A percentile compares a stretch with the other conserved stretches of the same genome.
Evolutionary conservation across 345 rosid genomes (phyloP).

Genomic region (Populus euphratica): DNA sequence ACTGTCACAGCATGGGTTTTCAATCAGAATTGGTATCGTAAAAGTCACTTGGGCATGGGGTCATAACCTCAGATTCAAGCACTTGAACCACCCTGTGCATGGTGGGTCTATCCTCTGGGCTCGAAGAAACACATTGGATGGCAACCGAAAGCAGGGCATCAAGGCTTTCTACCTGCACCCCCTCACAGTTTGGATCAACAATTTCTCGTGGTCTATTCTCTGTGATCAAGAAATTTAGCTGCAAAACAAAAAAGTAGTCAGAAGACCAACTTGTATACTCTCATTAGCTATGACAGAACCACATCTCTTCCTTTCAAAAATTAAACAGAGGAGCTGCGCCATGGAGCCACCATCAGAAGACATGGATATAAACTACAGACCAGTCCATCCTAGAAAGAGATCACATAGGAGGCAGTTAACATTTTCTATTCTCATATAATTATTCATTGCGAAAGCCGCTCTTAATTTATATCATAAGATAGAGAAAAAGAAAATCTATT

Average conservation of each 20-base stretch:
- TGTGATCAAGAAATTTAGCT: constrained; percentile 73
- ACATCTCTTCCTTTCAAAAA: not conserved
- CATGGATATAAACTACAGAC: not conserved
- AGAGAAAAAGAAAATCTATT: not conserved
- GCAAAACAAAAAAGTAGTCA: constrained; percentile 26
- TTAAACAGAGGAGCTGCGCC: not conserved
- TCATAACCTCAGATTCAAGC: constrained; percentile 95
- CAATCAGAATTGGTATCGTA: constrained; percentile 90
- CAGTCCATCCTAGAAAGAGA: not conserved
- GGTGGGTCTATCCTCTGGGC: constrained; percentile 85
- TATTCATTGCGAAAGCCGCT: not conserved
- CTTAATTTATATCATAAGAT: not conserved
- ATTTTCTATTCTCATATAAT: not conserved
- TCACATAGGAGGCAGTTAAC: not conserved
- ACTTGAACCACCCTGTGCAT: constrained; percentile 95
- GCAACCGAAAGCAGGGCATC: constrained; percentile 83
- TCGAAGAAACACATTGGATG: constrained; percentile 68
- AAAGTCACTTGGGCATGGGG: constrained; percentile 97
- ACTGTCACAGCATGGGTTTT: constrained; percentile 16
- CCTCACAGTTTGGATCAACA: constrained; percentile 66
- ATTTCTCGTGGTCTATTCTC: constrained; percentile 75
- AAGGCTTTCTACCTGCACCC: constrained; percentile 68
- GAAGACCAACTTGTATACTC: not conserved
- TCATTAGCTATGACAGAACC: not conserved
- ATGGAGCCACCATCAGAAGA: not conserved